Evolutionary conservation across 805 yeast species (phyloP).

Genomic region (Isabelozyma pseudorhagii): DNA sequence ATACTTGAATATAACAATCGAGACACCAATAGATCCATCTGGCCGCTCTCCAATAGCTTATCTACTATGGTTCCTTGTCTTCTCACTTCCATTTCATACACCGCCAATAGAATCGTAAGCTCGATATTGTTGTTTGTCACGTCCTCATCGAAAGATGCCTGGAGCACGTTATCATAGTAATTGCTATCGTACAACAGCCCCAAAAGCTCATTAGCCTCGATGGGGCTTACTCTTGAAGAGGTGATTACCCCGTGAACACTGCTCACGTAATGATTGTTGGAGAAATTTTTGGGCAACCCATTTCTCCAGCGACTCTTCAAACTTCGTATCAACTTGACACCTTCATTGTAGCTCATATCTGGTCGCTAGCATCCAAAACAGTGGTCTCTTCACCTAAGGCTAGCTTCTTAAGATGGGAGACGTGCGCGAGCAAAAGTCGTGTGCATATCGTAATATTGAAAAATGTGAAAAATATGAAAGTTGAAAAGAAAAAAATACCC

Average conservation of each 20-base stretch:
- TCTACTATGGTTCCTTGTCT: constrained; percentile 3
- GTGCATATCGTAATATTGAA: neutral
- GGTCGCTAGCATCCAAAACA: too few species aligned
- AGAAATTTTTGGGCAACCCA: neutral
- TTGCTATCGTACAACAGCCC: constrained; percentile 11
- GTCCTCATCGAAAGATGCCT: constrained; percentile 41
- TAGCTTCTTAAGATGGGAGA: neutral
- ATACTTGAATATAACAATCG: constrained; percentile 1
- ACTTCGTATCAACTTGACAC: neutral
- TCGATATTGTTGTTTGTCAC: constrained; percentile 39
- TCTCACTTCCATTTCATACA: constrained; percentile 8
- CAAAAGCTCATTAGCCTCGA: neutral
- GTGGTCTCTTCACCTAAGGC: too few species aligned
- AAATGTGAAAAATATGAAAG: neutral
- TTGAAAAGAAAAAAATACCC: too few species aligned
- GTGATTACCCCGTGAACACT: neutral
- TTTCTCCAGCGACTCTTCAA: neutral
- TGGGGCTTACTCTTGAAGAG: neutral
- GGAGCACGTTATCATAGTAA: constrained; percentile 29
- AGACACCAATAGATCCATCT: neutral
- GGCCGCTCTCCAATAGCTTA: neutral
- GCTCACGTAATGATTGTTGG: neutral
- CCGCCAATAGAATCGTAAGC: constrained; percentile 19
- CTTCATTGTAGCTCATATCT: neutral
- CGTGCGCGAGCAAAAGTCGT: neutral